Evolutionary conservation across 495 filamentous ascomycete species (phyloP).

Genomic region (Podospora sp.): DNA sequence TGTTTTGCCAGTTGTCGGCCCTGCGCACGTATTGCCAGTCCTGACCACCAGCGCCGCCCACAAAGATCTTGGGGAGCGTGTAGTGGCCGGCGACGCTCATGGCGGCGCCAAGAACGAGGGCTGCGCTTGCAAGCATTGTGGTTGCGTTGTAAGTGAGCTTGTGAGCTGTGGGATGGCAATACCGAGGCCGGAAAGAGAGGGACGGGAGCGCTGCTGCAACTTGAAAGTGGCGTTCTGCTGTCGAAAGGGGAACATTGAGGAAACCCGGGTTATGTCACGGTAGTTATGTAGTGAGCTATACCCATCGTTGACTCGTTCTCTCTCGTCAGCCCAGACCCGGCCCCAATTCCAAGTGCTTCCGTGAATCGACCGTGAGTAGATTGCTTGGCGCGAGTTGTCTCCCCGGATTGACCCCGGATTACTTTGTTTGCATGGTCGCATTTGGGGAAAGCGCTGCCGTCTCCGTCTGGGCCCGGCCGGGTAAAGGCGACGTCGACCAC

Average conservation of each 20-base stretch:
- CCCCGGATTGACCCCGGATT: neutral
- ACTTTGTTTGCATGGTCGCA: neutral
- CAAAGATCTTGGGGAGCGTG: constrained; percentile 30
- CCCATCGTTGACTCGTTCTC: neutral
- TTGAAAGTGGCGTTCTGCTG: neutral
- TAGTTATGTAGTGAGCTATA: neutral
- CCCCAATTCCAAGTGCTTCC: neutral
- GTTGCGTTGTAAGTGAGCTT: neutral
- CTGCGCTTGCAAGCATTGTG: constrained; percentile 29
- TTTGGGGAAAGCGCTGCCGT: neutral
- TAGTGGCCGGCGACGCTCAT: constrained; percentile 34
- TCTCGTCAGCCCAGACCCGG: neutral
- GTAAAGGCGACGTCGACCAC: neutral
- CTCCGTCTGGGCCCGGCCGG: neutral
- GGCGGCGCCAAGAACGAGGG: constrained; percentile 27
- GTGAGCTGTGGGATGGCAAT: neutral
- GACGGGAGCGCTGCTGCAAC: neutral
- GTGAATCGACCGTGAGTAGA: neutral
- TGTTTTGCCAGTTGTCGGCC: constrained; percentile 46
- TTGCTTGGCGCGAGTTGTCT: neutral
- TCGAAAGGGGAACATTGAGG: neutral
- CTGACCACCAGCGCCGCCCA: constrained; percentile 16
- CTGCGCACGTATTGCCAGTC: constrained; percentile 46
- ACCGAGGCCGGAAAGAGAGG: neutral
- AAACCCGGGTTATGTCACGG: neutral